A percentile compares a stretch with the other conserved stretches of the same genome.
These are phyloP conservation scores for Ogataea ramenticola DNA, from an alignment of 805 yeast genomes.

Conservation along the genomic window DNA sequence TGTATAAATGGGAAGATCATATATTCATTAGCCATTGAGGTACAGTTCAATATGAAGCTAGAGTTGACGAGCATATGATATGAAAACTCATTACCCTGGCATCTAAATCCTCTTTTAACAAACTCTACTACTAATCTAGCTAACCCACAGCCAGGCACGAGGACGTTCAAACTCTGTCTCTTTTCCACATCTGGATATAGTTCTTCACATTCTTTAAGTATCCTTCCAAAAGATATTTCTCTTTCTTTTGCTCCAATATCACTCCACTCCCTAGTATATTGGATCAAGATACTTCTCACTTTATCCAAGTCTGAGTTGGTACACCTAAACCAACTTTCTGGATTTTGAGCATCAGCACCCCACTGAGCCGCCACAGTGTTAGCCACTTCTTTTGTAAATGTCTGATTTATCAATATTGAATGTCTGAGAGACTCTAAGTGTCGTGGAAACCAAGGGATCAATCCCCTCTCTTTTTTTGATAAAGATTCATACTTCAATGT, in stretches of 20 bases:
- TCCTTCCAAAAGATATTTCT: slow-evolving; percentile 27
- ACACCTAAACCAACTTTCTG: slow-evolving; percentile 35
- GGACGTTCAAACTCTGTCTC: slow-evolving; percentile 34
- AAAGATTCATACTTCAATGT: slow-evolving; percentile 28
- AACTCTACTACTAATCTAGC: slow-evolving; percentile 54
- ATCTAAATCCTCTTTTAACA: slow-evolving; percentile 45
- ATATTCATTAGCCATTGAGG: slow-evolving; percentile 31
- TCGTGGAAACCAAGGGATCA: slow-evolving; percentile 43
- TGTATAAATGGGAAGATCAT: slow-evolving; percentile 51
- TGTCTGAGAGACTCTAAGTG: slow-evolving; percentile 33
- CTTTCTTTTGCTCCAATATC: slow-evolving; percentile 44
- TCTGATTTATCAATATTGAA: slow-evolving; percentile 38
- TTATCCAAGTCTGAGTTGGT: slow-evolving; percentile 43
- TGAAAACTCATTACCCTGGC: slow-evolving; percentile 64
- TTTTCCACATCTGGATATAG: slow-evolving; percentile 29
- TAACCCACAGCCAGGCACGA: slow-evolving; percentile 61
- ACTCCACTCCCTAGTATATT: slow-evolving; percentile 58
- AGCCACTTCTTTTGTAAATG: slow-evolving; percentile 38
- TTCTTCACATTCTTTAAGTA: slow-evolving; percentile 28
- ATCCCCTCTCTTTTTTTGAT: slow-evolving; percentile 29
- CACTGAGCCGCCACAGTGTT: slow-evolving; percentile 37
- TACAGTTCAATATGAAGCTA: slow-evolving; percentile 43
- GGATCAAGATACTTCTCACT: slow-evolving; percentile 48
- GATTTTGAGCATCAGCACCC: slow-evolving; percentile 34
- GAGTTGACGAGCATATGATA: slow-evolving; percentile 58